These are phyloP conservation scores for Phylloporus rhodoxanthus DNA, from an alignment of 768 basidiomycete genomes.

Conservation along the genomic window DNA sequence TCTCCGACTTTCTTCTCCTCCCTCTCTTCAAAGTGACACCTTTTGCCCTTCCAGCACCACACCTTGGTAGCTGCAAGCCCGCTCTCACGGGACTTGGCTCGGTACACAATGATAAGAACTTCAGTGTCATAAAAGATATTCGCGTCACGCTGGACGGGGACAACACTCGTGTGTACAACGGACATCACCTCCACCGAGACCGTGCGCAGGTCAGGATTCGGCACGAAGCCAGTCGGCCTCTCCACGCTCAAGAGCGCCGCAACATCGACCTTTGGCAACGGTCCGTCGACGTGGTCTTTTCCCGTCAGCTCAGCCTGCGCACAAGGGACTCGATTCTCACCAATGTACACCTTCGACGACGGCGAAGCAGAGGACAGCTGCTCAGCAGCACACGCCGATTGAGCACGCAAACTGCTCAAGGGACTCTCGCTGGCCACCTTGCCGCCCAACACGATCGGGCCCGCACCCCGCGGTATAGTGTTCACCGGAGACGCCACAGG, in stretches of 20 bases:
- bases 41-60: conserved; percentile 73
- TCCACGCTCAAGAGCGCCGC: conserved; percentile 36
- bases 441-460: not conserved
- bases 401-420: conserved; percentile 5
- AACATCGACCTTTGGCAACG: conserved; percentile 47
- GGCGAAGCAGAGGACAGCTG: not conserved
- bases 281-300: conserved; percentile 37
- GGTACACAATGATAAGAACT: conserved; percentile 60
- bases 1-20: conserved; percentile 67
- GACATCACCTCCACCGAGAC: conserved; percentile 73
- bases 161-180: conserved; percentile 47
- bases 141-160: conserved; percentile 38
- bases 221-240: conserved; percentile 7
- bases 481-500: conserved; percentile 49
- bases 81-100: conserved; percentile 57
- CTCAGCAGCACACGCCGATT: not conserved
- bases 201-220: conserved; percentile 38
- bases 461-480: conserved; percentile 40
- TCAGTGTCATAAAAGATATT: conserved; percentile 73
- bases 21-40: conserved; percentile 44
- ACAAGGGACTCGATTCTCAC: conserved; percentile 18
- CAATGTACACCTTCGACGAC: conserved; percentile 27
- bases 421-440: conserved; percentile 12
- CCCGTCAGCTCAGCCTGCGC: not conserved
- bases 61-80: conserved; percentile 64